Base-by-base conservation (phyloP, 2,329 filamentous ascomycete genomes). In the Ophiostoma sp. region DNA sequence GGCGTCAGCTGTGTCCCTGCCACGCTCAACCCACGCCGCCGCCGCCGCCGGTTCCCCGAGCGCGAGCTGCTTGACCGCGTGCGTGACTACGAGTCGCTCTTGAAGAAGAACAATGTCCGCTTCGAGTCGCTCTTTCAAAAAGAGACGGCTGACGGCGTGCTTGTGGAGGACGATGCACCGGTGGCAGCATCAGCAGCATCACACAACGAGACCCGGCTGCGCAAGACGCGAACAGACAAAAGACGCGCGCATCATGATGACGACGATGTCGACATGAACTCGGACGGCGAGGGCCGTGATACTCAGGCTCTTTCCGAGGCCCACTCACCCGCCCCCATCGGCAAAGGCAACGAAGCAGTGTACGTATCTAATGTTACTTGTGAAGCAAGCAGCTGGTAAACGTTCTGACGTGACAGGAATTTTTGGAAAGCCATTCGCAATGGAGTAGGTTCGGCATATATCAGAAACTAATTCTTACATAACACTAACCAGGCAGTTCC, bases 31-130 rank as follows among this genome's bases (percentile, higher is more conserved):
- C 73, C 81, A 76, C 76, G 82, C 77, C 75, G 79, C 2, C 75
- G 80, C 4, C 76, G 78, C 4, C 77, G 79, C 4, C 72, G 83
- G 4, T 87, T 88, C 69, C 81, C 85, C 0, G 88, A 91, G 77
- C 80, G 83, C 71, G 85, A 86, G 23, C 77, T 90, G 23, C 76
- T 90, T 36, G 83, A 86, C 1, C 84, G 85, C 0, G 76, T 90
- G 11, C 82, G 81, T 15, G 77, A 80, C 0, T 90, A 89, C 72
- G 88, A 90, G 76, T 76, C 77, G 15, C 76, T 90, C 36, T 81
- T 90, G 7, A 81, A 80, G 15, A 77, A 84, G 72, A 81, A 89
- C 71, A 81, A 84, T 44, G 81, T 90, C 70, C 72, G 77, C 0
- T 89, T 90, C 73, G 82, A 88, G 35, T 77, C 80, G 0, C 74